Evolutionary conservation across 2,329 filamentous ascomycete species (phyloP).

Genomic region (Colletotrichum paranaense): DNA sequence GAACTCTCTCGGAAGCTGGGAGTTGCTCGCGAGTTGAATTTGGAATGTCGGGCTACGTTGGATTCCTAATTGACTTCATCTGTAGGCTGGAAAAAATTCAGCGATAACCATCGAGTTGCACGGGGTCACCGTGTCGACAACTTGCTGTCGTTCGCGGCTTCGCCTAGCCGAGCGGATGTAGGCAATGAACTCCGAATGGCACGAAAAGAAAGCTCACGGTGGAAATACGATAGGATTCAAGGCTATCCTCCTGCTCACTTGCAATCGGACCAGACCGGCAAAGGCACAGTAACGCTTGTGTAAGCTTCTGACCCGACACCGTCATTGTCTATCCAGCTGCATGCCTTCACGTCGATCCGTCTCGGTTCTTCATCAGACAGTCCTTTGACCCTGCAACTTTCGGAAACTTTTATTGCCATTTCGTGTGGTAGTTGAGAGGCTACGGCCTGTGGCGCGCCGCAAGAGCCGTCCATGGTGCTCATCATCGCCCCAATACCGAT

Average conservation of each 20-base stretch:
- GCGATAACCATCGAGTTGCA: neutral
- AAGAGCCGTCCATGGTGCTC: neutral
- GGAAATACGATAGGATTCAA: neutral
- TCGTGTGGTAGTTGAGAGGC: neutral
- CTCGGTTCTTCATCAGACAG: neutral
- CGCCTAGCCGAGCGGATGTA: neutral
- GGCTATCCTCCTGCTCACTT: neutral
- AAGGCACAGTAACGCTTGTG: neutral
- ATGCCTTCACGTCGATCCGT: neutral
- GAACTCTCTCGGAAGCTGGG: neutral
- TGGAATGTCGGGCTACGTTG: too few species aligned
- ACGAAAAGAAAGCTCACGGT: neutral
- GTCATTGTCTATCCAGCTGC: neutral
- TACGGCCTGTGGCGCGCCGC: neutral
- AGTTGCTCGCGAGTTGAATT: neutral
- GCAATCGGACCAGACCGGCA: neutral
- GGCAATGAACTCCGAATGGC: neutral
- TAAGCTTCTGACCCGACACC: neutral
- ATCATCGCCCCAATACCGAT: neutral
- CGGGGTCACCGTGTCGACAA: neutral
- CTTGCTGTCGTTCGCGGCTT: neutral
- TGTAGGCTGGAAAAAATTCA: neutral
- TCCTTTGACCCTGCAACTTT: neutral
- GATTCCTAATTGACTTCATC: neutral
- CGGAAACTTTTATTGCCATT: neutral